Base-by-base conservation (phyloP, 768 basidiomycete species). In the Holtermanniella nyarrowii region DNA sequence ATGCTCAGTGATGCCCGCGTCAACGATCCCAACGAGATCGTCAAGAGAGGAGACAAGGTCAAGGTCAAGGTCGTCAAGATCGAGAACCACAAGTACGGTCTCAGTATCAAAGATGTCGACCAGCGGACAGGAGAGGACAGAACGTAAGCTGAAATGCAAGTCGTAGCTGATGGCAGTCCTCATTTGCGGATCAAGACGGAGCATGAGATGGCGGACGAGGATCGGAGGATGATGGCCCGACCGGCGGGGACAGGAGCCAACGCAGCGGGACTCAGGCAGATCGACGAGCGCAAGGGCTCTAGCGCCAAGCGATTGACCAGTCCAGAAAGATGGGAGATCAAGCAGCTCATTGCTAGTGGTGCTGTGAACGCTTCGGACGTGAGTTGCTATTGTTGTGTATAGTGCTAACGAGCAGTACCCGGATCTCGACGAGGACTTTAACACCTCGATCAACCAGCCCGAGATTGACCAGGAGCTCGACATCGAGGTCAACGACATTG, bases 281-380 rank as follows among this genome's bases (percentile, higher is more conserved):
- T 72, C 31, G 69, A 71, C 27, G 69, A 69, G 44, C 59, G 63
- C 13, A 60, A 62, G 46, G 58, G 62, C 13, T 56, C 60, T 82
- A 26, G 86, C 85, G 88, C 89, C 0, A 90, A 89, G 65, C 80
- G 93, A 14, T 75, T 97, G 52, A 91, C 91, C 1, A 90, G 87
- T 5, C 95, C 95, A 1, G 95, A 99, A 72, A 82, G 95, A 24
- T 99, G 95, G 90, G 95, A 99, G 75, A 91, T 99, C 73, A 96
- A 97, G 72, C 95, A 97, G 69, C 80, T 99, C 51, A 95, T 97
- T 50, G 86, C 95, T 0, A 95, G 90, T 25, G 95, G 95, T 41
- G 86, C 83, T 14, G 79, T 96, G 49, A 82, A 83, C 57, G 85
- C 91, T 11, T 84, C 90, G 3, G 95, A 97, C 69, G 93, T 61